Evolutionary conservation across 2,329 filamentous ascomycete species (phyloP).

Genomic region (Botryotinia convoluta): DNA sequence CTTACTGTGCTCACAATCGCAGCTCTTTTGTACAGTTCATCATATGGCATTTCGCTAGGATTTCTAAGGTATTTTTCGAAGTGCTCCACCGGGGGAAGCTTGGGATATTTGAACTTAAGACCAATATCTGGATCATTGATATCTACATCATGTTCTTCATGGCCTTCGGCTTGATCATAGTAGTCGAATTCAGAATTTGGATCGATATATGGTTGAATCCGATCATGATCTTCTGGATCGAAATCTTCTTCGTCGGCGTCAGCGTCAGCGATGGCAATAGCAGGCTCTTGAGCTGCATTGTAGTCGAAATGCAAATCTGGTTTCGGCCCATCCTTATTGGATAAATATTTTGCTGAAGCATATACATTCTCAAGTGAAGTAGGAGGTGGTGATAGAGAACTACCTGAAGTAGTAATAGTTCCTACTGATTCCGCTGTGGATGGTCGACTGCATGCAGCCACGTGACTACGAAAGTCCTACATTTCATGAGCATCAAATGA

Average conservation of each 20-base stretch:
- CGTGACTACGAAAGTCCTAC: slow-evolving; percentile 36
- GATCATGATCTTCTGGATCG: neutral
- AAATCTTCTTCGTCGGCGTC: slow-evolving; percentile 18
- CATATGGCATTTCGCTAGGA: slow-evolving; percentile 30
- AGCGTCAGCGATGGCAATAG: slow-evolving; percentile 11
- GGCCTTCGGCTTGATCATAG: slow-evolving; percentile 30
- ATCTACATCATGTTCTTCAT: slow-evolving; percentile 18
- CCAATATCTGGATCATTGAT: slow-evolving; percentile 17
- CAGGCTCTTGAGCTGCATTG: slow-evolving; percentile 20
- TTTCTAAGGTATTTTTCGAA: slow-evolving; percentile 34
- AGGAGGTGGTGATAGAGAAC: slow-evolving; percentile 30
- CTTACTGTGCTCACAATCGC: slow-evolving; percentile 21
- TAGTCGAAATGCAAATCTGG: slow-evolving; percentile 19
- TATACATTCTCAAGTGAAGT: slow-evolving; percentile 10
- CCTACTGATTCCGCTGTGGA: slow-evolving; percentile 26
- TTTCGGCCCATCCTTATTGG: slow-evolving; percentile 18
- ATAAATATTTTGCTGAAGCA: slow-evolving; percentile 16
- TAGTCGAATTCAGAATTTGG: slow-evolving; percentile 28
- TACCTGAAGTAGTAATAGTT: slow-evolving; percentile 25
- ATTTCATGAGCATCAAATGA: slow-evolving; percentile 27
- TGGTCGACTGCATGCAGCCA: slow-evolving; percentile 31
- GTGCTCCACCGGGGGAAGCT: slow-evolving; percentile 27
- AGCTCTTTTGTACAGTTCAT: slow-evolving; percentile 32
- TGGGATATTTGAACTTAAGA: slow-evolving; percentile 28
- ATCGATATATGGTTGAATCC: slow-evolving; percentile 27